Conservation (phyloP, 805 yeast species). For the Yarrowia porcina region DNA sequence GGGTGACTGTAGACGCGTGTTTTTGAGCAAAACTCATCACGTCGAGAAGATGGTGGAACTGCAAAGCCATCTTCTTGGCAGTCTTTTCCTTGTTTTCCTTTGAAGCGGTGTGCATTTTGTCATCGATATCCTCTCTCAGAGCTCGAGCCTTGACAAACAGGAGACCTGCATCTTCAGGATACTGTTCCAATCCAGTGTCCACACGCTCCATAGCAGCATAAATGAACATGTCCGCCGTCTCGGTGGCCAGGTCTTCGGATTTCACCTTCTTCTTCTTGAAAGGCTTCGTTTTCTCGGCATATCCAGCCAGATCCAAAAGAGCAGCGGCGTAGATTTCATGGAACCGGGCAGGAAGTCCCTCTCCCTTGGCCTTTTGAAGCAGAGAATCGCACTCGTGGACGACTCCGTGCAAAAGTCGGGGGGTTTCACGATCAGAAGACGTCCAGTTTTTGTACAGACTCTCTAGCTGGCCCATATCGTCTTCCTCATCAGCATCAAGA, state of each 20-base stretch:
- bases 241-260: conserved; percentile 30
- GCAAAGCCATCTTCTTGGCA: not conserved
- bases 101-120: conserved; percentile 24
- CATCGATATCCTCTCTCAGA: conserved; percentile 46
- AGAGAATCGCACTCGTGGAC: conserved; percentile 90
- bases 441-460: conserved; percentile 69
- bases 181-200: conserved; percentile 52
- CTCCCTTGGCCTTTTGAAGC: conserved; percentile 41
- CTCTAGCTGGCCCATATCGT: conserved; percentile 70
- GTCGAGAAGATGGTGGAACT: conserved; percentile 41
- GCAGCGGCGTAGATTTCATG: conserved; percentile 74
- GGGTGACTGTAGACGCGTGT: conserved; percentile 11
- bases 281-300: conserved; percentile 32
- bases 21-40: conserved; percentile 47
- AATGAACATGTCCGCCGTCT: conserved; percentile 53
- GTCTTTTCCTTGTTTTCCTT: conserved; percentile 5
- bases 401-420: conserved; percentile 55
- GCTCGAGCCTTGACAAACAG: conserved; percentile 52
- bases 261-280: conserved; percentile 28
- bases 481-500: conserved; percentile 68
- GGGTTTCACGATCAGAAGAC: conserved; percentile 51
- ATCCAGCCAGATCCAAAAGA: conserved; percentile 37
- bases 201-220: conserved; percentile 71
- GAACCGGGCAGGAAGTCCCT: conserved; percentile 44
- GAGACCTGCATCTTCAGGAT: conserved; percentile 48